Evolutionary conservation across 2,329 filamentous ascomycete genomes (phyloP).

Genomic region (Botryotinia globosa): DNA sequence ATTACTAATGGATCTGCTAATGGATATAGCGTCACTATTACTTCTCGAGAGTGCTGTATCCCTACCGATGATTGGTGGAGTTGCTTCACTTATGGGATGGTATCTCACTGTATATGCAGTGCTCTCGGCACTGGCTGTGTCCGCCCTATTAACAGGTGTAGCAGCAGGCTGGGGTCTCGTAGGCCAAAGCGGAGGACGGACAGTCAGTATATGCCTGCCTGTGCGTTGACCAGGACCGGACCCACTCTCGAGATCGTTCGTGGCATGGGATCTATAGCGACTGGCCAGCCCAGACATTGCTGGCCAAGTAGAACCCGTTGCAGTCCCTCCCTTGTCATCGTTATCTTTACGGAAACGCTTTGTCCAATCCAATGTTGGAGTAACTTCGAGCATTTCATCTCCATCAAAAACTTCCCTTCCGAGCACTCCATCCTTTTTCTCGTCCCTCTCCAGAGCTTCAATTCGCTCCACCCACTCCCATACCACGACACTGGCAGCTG

Average conservation of each 20-base stretch:
- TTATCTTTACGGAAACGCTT: slow-evolving; percentile 31
- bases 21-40: slow-evolving; percentile 32
- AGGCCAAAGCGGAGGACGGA: slow-evolving; percentile 46
- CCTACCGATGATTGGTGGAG: slow-evolving; percentile 25
- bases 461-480: slow-evolving; percentile 81
- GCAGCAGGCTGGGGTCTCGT: slow-evolving; percentile 53
- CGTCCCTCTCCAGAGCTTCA: slow-evolving; percentile 49
- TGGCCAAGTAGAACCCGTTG: slow-evolving; percentile 45
- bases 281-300: slow-evolving; percentile 36
- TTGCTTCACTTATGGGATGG: slow-evolving; percentile 50
- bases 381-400: slow-evolving; percentile 69
- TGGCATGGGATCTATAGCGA: slow-evolving; percentile 32
- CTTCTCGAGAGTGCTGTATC: slow-evolving; percentile 23
- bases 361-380: slow-evolving; percentile 52
- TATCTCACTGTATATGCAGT: slow-evolving; percentile 63
- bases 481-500: slow-evolving; percentile 73
- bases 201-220: slow-evolving; percentile 23
- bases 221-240: slow-evolving; percentile 15
- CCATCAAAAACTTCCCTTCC: slow-evolving; percentile 70
- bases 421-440: slow-evolving; percentile 51
- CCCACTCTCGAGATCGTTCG: slow-evolving; percentile 31
- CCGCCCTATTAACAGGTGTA: slow-evolving; percentile 59
- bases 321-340: slow-evolving; percentile 24
- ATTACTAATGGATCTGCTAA: slow-evolving; percentile 17
- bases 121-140: slow-evolving; percentile 62